phyloP scores from a whole-genome alignment of 148 eudicot genomes.

The Nepenthes mirabilis region DNA sequence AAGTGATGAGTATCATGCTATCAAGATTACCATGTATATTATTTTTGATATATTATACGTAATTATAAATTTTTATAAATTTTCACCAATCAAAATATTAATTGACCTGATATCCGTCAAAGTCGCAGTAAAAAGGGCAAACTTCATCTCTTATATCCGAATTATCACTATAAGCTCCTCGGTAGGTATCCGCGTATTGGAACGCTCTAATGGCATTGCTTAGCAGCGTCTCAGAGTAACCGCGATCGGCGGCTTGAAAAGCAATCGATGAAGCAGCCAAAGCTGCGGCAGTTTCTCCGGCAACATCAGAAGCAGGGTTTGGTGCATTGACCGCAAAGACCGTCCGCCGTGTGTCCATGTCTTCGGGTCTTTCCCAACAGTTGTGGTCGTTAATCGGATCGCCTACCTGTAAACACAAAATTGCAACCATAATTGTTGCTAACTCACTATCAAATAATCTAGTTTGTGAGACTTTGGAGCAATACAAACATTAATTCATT shows the following conservation, averaged over 20 bases:
- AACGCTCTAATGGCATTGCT: conserved; percentile 38
- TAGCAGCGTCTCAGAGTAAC: conserved; percentile 54
- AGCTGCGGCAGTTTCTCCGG: conserved; percentile 93
- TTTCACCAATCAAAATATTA: not conserved
- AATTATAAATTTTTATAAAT: no score
- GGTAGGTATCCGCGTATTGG: conserved; percentile 48
- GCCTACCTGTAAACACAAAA: conserved; percentile 39
- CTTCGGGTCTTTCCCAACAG: conserved; percentile 98
- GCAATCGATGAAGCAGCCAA: conserved; percentile 87
- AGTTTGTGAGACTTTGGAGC: no score
- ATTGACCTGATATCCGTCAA: conserved; percentile 78
- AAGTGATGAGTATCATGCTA: no score
- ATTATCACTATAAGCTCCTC: conserved; percentile 94
- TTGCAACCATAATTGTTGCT: no score
- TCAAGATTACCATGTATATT: no score
- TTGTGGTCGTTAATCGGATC: conserved; percentile 69
- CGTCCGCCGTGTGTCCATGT: conserved; percentile 86
- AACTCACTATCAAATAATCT: no score
- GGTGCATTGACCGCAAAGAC: conserved; percentile 72
- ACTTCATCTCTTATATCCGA: conserved; percentile 41
- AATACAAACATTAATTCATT: no score
- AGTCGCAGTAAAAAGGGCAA: conserved; percentile 93
- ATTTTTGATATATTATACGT: no score
- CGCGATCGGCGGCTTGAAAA: conserved; percentile 57
- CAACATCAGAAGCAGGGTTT: conserved; percentile 83